A percentile compares a stretch with the other conserved stretches of the same genome.
Conservation (phyloP, 257 asterid genomes). For the Solanum raphanifolium region DNA sequence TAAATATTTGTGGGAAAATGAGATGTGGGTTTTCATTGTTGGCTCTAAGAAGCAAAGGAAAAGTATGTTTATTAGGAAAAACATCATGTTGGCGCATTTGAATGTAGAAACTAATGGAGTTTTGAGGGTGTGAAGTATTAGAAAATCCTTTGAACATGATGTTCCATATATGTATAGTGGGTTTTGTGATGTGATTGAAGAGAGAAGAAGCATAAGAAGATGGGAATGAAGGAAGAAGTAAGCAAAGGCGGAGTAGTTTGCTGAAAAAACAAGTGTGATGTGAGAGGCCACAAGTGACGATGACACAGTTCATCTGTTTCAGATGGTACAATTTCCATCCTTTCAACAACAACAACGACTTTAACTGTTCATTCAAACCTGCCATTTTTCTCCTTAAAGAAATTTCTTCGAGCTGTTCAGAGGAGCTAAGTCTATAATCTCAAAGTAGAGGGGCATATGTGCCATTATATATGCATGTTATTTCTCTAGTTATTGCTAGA, state of each 20-base stretch:
- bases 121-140: constrained; percentile 13
- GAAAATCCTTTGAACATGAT: constrained; percentile 28
- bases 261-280: background rate
- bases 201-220: constrained; percentile 5
- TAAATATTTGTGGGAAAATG: constrained; percentile 24
- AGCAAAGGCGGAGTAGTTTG: constrained; percentile 1
- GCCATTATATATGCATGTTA: too few relatives aligned
- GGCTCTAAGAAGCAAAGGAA: constrained; percentile 46
- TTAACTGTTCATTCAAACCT: background rate
- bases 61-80: constrained; percentile 45
- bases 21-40: constrained; percentile 19
- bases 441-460: too few relatives aligned
- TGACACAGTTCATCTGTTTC: constrained; percentile 2
- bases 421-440: too few relatives aligned
- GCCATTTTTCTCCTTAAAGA: background rate
- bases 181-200: background rate
- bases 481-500: too few relatives aligned
- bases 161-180: constrained; percentile 23
- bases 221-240: constrained; percentile 8
- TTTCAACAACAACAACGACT: background rate
- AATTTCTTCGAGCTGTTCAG: too few relatives aligned
- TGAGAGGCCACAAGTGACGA: constrained; percentile 2
- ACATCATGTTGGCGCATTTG: constrained; percentile 27
- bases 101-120: constrained; percentile 14
- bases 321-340: constrained; percentile 1